A percentile compares a stretch with the other conserved stretches of the same genome.
Conservation (phyloP, 108 stramenopile species). For the Cyclostephanos tholiformis region DNA sequence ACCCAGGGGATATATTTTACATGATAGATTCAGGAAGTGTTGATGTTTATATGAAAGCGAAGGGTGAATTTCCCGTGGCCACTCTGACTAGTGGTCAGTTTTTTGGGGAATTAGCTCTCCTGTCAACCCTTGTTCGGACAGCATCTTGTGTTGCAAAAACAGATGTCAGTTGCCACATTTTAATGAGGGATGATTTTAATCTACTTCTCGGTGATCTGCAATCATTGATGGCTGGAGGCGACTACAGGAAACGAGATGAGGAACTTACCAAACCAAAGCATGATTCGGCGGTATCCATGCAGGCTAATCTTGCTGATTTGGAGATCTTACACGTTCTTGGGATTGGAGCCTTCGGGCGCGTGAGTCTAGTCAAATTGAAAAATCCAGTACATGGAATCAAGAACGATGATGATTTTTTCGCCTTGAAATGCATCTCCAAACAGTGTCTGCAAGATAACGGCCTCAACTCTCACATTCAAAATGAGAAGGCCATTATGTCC, state of each 20-base stretch:
- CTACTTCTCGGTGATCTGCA: slow-evolving; percentile 65
- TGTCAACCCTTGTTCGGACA: slow-evolving; percentile 34
- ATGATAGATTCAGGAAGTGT: slow-evolving; percentile 58
- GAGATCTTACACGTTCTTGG: slow-evolving; percentile 44
- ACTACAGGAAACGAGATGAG: slow-evolving; percentile 17
- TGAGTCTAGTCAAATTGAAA: slow-evolving; percentile 48
- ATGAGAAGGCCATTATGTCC: slow-evolving; percentile 55
- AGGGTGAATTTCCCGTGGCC: slow-evolving; percentile 37
- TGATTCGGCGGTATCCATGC: slow-evolving; percentile 14
- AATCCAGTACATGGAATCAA: slow-evolving; percentile 35
- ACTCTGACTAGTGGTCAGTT: slow-evolving; percentile 41
- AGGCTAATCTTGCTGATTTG: slow-evolving; percentile 38
- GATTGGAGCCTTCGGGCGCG: slow-evolving; percentile 53
- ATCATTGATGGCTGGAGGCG: slow-evolving; percentile 43
- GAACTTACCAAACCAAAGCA: slow-evolving; percentile 1
- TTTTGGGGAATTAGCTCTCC: slow-evolving; percentile 56
- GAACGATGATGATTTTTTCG: slow-evolving; percentile 47
- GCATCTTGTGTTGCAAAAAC: slow-evolving; percentile 58
- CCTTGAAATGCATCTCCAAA: slow-evolving; percentile 61
- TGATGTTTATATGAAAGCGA: slow-evolving; percentile 35
- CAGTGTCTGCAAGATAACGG: slow-evolving; percentile 49
- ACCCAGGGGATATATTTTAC: slow-evolving; percentile 55
- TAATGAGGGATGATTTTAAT: slow-evolving; percentile 68
- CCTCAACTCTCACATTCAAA: slow-evolving; percentile 51
- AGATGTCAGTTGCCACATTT: slow-evolving; percentile 41